Conservation (phyloP, 2,329 filamentous ascomycete species). For the Alternaria sp. region DNA sequence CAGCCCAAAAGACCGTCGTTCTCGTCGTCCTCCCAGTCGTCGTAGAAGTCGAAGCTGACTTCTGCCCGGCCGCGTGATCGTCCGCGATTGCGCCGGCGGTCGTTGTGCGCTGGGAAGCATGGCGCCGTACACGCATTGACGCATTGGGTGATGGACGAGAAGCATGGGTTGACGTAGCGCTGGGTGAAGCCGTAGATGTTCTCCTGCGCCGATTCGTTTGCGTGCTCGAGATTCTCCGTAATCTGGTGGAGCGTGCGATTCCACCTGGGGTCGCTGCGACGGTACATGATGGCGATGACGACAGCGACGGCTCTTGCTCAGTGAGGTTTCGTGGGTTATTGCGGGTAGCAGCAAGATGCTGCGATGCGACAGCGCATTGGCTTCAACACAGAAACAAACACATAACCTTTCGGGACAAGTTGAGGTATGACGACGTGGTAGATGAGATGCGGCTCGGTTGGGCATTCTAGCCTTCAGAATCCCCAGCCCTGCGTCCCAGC, state of each 20-base stretch:
- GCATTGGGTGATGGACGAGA: conserved; percentile 71
- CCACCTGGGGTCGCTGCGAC: conserved; percentile 79
- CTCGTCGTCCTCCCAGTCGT: conserved; percentile 85
- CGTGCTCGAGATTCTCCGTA: conserved; percentile 86
- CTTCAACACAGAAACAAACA: conserved; percentile 9
- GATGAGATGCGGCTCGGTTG: conserved; percentile 18
- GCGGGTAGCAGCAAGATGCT: conserved; percentile 27
- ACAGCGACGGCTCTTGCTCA: conserved; percentile 4
- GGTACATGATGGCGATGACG: conserved; percentile 63
- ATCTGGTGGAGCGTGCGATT: conserved; percentile 94
- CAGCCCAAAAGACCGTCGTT: conserved; percentile 74
- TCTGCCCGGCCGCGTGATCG: conserved; percentile 71
- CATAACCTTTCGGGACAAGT: conserved; percentile 6
- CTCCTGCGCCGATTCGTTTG: conserved; percentile 90
- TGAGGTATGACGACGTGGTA: conserved; percentile 15
- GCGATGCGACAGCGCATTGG: conserved; percentile 39
- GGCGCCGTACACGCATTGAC: conserved; percentile 74
- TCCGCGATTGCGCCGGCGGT: conserved; percentile 74
- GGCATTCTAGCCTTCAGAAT: conserved; percentile 4
- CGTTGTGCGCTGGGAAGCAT: conserved; percentile 76
- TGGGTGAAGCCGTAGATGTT: conserved; percentile 90
- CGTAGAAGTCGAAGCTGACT: conserved; percentile 94
- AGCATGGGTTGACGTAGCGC: conserved; percentile 81
- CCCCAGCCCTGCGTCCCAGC: conserved; percentile 11
- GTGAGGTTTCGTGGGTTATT: conserved; percentile 17